These are phyloP conservation scores for Malus fusca DNA, from an alignment of 306 rosid species.

Conservation along the genomic window DNA sequence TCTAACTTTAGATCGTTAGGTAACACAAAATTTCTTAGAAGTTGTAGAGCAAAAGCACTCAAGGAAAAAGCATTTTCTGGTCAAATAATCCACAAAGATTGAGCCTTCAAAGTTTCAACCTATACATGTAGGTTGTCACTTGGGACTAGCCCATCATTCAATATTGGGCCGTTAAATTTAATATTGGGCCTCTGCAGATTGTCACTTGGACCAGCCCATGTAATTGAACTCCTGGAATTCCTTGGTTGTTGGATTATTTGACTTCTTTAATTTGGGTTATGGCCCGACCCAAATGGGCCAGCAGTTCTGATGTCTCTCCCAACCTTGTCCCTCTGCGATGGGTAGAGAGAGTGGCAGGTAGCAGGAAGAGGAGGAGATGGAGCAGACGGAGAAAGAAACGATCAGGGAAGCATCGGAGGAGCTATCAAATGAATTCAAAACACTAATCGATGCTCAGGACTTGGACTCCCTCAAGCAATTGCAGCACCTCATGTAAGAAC, in stretches of 20 bases:
- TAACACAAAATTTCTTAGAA: background rate
- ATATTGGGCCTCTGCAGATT: background rate
- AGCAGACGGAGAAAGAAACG: conserved; percentile 35
- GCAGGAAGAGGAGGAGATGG: conserved; percentile 10
- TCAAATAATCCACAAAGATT: background rate
- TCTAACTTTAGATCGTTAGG: background rate
- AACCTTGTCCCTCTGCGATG: background rate
- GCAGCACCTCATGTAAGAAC: conserved; percentile 60
- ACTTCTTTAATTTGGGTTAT: background rate
- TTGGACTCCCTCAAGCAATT: conserved; percentile 60
- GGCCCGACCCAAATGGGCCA: background rate
- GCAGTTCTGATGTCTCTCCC: background rate
- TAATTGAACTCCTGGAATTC: background rate
- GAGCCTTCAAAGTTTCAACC: background rate
- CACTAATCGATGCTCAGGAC: conserved; percentile 54
- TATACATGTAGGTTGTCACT: too few relatives aligned
- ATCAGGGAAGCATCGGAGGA: conserved; percentile 44
- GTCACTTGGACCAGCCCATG: background rate
- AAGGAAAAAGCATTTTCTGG: background rate
- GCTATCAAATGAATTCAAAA: conserved; percentile 63
- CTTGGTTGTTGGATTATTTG: background rate
- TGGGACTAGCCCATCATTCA: too few relatives aligned
- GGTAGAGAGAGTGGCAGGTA: background rate
- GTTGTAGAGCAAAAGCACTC: background rate
- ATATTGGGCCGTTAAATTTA: too few relatives aligned